phyloP scores from a whole-genome alignment of 1,139 yeast genomes.

The Kurtzmaniella natalensis region DNA sequence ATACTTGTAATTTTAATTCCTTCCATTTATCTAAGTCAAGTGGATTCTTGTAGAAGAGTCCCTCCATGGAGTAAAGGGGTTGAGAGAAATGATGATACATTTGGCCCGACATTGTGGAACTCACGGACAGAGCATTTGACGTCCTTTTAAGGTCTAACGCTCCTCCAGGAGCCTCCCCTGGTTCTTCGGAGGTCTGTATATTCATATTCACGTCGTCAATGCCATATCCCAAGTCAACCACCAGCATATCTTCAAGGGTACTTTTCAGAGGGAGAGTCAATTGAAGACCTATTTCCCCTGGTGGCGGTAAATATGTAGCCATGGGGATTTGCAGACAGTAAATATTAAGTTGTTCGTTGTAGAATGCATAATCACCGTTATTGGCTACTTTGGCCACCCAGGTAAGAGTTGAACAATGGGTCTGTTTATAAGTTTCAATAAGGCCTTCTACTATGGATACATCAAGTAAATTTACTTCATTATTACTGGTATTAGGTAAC shows the following conservation, averaged over 20 bases:
- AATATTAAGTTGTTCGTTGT: slow-evolving; percentile 54
- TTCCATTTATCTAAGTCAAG: slow-evolving; percentile 60
- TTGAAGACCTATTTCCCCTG: slow-evolving; percentile 9
- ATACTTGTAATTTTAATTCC: slow-evolving; percentile 42
- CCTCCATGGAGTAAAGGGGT: slow-evolving; percentile 38
- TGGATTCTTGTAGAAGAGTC: slow-evolving; percentile 52
- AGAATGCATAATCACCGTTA: slow-evolving; percentile 54
- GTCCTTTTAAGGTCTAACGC: slow-evolving; percentile 24
- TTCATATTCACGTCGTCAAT: not conserved
- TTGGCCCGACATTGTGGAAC: slow-evolving; percentile 17
- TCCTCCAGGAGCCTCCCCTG: not conserved
- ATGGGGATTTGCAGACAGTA: slow-evolving; percentile 56
- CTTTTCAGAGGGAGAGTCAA: not conserved
- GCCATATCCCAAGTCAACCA: slow-evolving; percentile 9
- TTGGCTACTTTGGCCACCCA: slow-evolving; percentile 58
- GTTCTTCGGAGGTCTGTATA: not conserved
- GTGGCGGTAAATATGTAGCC: slow-evolving; percentile 17
- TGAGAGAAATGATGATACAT: slow-evolving; percentile 41
- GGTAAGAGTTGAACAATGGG: slow-evolving; percentile 24
- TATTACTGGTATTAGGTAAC: slow-evolving; percentile 9
- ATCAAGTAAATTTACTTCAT: slow-evolving; percentile 12
- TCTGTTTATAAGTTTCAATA: slow-evolving; percentile 27
- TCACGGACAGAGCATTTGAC: slow-evolving; percentile 33
- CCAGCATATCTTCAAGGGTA: slow-evolving; percentile 6
- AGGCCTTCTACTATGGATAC: slow-evolving; percentile 37